Base-by-base conservation (phyloP, 2,329 filamentous ascomycete genomes). In the Blastomyces silverae region DNA sequence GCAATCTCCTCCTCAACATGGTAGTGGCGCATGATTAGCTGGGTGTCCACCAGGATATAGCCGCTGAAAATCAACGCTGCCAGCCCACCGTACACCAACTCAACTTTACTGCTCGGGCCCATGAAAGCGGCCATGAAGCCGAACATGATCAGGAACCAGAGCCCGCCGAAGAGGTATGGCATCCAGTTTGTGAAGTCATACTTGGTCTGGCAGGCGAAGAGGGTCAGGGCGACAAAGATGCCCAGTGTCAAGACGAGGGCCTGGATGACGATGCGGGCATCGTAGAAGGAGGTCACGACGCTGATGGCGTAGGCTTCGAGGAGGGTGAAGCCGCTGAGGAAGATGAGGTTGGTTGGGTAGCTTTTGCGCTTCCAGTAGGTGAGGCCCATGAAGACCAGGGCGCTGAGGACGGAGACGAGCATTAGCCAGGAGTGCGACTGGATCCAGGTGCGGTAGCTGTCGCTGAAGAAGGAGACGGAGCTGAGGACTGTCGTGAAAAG, bases 151-250 rank as follows among this genome's bases (percentile, higher is more conserved):
- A 97, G 79, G 7, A 90, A 88, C 94, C 94, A 97, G 22, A 99
- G 84, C 0, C 84, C 88, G 65, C 92, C 92, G 73, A 95, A 95
- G 3, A 97, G 85, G 76, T 97, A 97, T 22, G 94, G 93, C 82
- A 93, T 90, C 93, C 94, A 99, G 69, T 86, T 89, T 1, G 93
- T 97, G 76, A 99, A 99, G 81, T 99, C 94, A 75, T 99, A 99
- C 77, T 95, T 96, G 69, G 90, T 90, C 82, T 99, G 94, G 85
- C 92, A 96, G 61, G 94, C 94, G 76, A 99, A 97, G 56, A 92
- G 78, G 2, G 84, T 87, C 65, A 88, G 76, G 39, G 82, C 84
- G 57, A 87, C 77, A 72, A 88, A 88, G 71, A 88, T 85, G 62
- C 81, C 86, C 11, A 87, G 76, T 0, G 94, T 99, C 65, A 99